Percentiles rank a stretch among this genome's conserved stretches.
Conservation (phyloP, 768 basidiomycete genomes). For the Grammothele lineata region DNA sequence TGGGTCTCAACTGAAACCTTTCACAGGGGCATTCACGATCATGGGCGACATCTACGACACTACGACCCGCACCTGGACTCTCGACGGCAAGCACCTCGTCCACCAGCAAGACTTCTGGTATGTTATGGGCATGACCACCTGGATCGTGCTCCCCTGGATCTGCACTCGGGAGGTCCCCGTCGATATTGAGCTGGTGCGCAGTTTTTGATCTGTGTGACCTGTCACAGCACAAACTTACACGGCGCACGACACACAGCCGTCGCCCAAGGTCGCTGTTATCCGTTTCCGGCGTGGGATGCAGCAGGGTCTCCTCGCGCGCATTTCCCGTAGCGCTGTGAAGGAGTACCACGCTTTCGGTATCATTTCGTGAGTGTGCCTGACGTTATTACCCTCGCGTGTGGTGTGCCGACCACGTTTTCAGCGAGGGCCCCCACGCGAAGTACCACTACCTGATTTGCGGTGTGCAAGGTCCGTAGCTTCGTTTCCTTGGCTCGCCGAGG, state of each 20-base stretch:
- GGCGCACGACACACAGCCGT: conserved; percentile 47
- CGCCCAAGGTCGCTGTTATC: conserved; percentile 72
- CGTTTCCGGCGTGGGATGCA: conserved; percentile 83
- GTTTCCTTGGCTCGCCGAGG: background rate
- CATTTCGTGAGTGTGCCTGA: conserved; percentile 49
- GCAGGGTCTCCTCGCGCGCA: conserved; percentile 70
- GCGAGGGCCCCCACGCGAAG: conserved; percentile 68
- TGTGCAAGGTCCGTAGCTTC: conserved; percentile 43
- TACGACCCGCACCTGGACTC: conserved; percentile 51
- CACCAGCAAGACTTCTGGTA: conserved; percentile 79
- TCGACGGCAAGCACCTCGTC: conserved; percentile 48
- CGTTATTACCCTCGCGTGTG: conserved; percentile 6
- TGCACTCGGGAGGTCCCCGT: conserved; percentile 69
- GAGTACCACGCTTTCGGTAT: conserved; percentile 84
- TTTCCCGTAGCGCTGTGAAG: conserved; percentile 69
- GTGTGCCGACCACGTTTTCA: conserved; percentile 22
- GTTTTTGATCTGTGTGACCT: background rate
- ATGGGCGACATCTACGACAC: conserved; percentile 61
- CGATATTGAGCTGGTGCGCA: conserved; percentile 67
- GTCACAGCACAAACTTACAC: conserved; percentile 1
- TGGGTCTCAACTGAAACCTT: background rate
- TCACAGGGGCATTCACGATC: conserved; percentile 61
- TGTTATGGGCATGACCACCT: conserved; percentile 64
- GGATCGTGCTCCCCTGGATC: conserved; percentile 75
- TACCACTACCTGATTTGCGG: conserved; percentile 81